Conservation (phyloP, 768 basidiomycete genomes). For the Porpolomopsis calyptriformis region DNA sequence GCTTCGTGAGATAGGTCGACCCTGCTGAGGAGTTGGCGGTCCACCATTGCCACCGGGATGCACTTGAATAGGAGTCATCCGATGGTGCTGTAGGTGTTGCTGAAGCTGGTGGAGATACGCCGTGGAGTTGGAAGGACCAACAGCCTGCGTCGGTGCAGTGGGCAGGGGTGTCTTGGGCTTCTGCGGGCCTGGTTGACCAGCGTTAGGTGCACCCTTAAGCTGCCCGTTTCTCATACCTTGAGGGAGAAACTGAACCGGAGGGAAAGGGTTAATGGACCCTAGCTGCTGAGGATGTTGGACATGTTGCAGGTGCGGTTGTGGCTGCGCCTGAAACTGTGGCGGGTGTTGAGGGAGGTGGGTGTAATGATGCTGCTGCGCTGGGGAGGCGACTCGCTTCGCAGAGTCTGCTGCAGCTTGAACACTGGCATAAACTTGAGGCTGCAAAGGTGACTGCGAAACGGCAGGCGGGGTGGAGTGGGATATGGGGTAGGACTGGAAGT, state of each 20-base stretch:
- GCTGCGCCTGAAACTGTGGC: no score
- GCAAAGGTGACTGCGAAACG: conserved; percentile 13
- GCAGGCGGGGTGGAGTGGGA: conserved; percentile 8
- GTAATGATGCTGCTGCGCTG: not conserved
- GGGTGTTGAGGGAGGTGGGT: not conserved
- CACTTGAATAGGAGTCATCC: not conserved
- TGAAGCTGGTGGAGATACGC: no score
- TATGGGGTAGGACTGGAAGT: not conserved
- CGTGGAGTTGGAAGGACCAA: no score
- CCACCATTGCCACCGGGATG: no score
- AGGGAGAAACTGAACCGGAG: conserved; percentile 2
- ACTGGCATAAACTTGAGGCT: conserved; percentile 9
- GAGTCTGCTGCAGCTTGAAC: conserved; percentile 10
- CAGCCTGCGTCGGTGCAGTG: conserved; percentile 5
- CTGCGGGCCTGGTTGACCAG: conserved; percentile 8
- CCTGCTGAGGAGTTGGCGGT: conserved; percentile 23
- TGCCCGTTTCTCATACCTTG: not conserved
- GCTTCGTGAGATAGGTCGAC: conserved; percentile 11
- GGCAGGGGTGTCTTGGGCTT: not conserved
- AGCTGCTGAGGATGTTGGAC: conserved; percentile 1
- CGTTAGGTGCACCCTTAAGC: not conserved
- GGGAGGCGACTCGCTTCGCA: conserved; percentile 9
- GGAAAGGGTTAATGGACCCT: not conserved
- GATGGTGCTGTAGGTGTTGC: conserved; percentile 7
- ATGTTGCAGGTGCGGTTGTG: not conserved